Conservation (phyloP, 805 yeast genomes). For the Candida ovalis region DNA sequence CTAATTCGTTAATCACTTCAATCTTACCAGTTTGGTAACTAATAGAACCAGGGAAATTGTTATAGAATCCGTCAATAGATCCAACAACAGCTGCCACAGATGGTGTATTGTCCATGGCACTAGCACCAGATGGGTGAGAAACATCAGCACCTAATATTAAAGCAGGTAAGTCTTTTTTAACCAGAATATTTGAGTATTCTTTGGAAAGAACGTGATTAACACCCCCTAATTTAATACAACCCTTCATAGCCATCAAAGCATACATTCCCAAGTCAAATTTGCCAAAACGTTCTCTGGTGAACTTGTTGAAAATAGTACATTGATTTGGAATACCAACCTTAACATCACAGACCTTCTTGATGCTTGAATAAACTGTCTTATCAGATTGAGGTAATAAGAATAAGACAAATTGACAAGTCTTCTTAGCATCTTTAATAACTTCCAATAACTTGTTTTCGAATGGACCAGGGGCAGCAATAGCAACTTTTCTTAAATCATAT, state of each 20-base stretch:
- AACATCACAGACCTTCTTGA: slow-evolving; percentile 27
- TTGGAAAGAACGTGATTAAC: slow-evolving; percentile 21
- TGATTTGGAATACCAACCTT: slow-evolving; percentile 27
- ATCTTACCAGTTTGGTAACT: slow-evolving; percentile 21
- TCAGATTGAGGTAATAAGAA: slow-evolving; percentile 22
- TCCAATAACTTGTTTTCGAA: slow-evolving; percentile 5
- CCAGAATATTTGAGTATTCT: slow-evolving; percentile 13
- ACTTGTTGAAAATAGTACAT: slow-evolving; percentile 27
- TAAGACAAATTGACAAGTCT: slow-evolving; percentile 21
- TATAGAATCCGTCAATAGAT: slow-evolving; percentile 21
- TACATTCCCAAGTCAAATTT: slow-evolving; percentile 27
- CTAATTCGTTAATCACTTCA: slow-evolving; percentile 25
- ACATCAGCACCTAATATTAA: slow-evolving; percentile 29
- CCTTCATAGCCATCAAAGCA: slow-evolving; percentile 31
- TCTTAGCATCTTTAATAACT: slow-evolving; percentile 14
- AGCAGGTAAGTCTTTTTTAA: slow-evolving; percentile 20
- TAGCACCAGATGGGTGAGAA: slow-evolving; percentile 26
- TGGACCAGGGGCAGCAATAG: background rate
- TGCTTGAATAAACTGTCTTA: slow-evolving; percentile 22
- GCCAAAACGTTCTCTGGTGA: slow-evolving; percentile 20
- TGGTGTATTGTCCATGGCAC: slow-evolving; percentile 14
- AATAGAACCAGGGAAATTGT: slow-evolving; percentile 26
- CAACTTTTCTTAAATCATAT: slow-evolving; percentile 5
- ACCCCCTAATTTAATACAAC: slow-evolving; percentile 32
- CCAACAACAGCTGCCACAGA: slow-evolving; percentile 24